These are phyloP conservation scores for Pythium folliculosum DNA, from an alignment of 352 stramenopile genomes.

Conservation along the genomic window DNA sequence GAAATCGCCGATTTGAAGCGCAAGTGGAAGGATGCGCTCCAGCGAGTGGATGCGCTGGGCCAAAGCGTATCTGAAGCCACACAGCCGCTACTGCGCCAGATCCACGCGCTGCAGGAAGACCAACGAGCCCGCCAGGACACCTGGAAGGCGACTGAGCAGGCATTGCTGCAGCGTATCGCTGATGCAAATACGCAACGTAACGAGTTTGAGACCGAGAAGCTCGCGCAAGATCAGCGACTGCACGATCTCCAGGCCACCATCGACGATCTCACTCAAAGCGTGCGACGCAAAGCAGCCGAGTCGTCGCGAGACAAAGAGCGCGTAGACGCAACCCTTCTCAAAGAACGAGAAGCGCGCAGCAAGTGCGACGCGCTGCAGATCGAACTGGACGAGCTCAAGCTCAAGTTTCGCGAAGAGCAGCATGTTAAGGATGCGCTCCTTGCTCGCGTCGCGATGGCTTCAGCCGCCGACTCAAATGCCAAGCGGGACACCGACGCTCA, in stretches of 20 bases:
- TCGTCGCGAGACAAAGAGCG: slow-evolving; percentile 39
- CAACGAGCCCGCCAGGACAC: slow-evolving; percentile 54
- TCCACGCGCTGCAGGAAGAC: slow-evolving; percentile 69
- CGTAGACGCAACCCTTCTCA: slow-evolving; percentile 29
- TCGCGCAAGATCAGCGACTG: slow-evolving; percentile 41
- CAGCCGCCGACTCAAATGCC: slow-evolving; percentile 2
- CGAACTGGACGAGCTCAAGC: slow-evolving; percentile 53
- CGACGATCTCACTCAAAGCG: slow-evolving; percentile 39
- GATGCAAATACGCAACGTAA: slow-evolving; percentile 39
- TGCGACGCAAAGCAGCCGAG: slow-evolving; percentile 35
- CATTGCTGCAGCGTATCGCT: slow-evolving; percentile 45
- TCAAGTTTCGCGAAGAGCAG: slow-evolving; percentile 39
- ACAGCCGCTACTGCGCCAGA: slow-evolving; percentile 73
- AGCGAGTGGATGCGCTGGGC: slow-evolving; percentile 64
- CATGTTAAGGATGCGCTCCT: slow-evolving; percentile 21
- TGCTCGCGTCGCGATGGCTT: slow-evolving; percentile 13
- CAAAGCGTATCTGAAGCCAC: slow-evolving; percentile 73
- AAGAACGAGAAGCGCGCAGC: slow-evolving; percentile 42
- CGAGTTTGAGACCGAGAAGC: slow-evolving; percentile 43
- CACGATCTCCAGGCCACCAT: slow-evolving; percentile 35
- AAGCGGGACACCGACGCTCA: slow-evolving; percentile 10
- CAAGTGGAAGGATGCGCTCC: slow-evolving; percentile 81
- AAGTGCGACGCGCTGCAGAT: slow-evolving; percentile 46
- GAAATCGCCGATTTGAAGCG: slow-evolving; percentile 66
- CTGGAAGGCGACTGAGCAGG: slow-evolving; percentile 55